Percentiles rank a stretch among this genome's conserved stretches.
These are phyloP conservation scores for Hortiboletus campestris DNA, from an alignment of 768 basidiomycete genomes.

Conservation along the genomic window DNA sequence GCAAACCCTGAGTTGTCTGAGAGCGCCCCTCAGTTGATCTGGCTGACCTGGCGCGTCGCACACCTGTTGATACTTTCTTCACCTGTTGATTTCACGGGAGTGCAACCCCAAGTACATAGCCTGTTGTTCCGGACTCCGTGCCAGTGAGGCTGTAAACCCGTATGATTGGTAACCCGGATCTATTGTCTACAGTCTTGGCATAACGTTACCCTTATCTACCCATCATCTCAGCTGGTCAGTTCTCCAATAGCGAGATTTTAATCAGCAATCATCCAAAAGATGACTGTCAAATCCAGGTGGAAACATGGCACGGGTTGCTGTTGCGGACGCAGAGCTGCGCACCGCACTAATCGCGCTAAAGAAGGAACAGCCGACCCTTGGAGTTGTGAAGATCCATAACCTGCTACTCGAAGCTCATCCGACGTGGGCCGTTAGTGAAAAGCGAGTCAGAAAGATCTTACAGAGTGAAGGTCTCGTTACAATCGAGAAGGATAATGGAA, in stretches of 20 bases:
- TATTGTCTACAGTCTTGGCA: not conserved
- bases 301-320: slow-evolving; percentile 15
- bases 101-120: no score
- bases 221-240: not conserved
- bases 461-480: slow-evolving; percentile 54
- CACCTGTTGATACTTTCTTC: not conserved
- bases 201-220: not conserved
- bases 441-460: slow-evolving; percentile 70
- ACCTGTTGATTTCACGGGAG: not conserved
- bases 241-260: not conserved
- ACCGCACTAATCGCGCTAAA: slow-evolving; percentile 54
- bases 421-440: slow-evolving; percentile 81
- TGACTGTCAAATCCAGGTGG: not conserved
- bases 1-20: not conserved
- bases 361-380: slow-evolving; percentile 57
- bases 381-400: slow-evolving; percentile 69
- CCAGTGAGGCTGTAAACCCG: no score
- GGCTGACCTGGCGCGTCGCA: not conserved
- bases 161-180: not conserved
- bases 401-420: slow-evolving; percentile 58
- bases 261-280: not conserved
- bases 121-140: no score
- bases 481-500: slow-evolving; percentile 3
- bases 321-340: slow-evolving; percentile 59
- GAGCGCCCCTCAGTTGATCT: not conserved